Evolutionary conservation across 2,329 filamentous ascomycete genomes (phyloP), one percentile per base, ranked within the genome.

Genomic region (Talaromyces sp.): DNA sequence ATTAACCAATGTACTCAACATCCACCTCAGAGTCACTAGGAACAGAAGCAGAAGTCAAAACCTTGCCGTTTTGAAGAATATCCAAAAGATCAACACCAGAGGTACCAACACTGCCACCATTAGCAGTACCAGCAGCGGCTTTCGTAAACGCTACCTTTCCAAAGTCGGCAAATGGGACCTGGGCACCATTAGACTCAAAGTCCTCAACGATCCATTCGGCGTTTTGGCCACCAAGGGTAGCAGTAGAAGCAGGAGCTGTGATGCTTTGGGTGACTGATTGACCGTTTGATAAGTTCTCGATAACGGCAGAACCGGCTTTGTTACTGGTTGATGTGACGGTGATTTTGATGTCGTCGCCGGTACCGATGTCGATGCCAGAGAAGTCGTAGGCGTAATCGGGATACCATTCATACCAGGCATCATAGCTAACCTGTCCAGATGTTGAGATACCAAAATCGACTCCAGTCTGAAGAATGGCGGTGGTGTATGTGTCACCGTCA

Each of bases 131-230:
- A 10, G 74, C 73, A 43, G 71, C 71, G 3, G 73, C 73, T 22
- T 77, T 74, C 8, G 69, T 75, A 66, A 80, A 80, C 19, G 65
- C 75, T 10, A 85, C 77, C 5, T 73, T 78, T 15, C 79, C 79
- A 66, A 85, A 85, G 70, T 84, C 72, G 36, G 78, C 81, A 61
- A 85, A 76, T 0, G 78, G 70, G 3, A 85, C 81, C 61, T 82
- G 77, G 1, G 70, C 67, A 45, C 69, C 67, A 45, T 76, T 74
- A 2, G 72, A 68, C 66, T 80, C 74, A 68, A 83, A 85, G 65
- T 85, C 84, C 76, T 88, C 86, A 15, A 88, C 85, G 69, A 88
- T 88, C 85, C 86, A 89, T 72, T 88, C 86, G 11, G 85, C 86
- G 67, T 87, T 87, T 70, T 82, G 81, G 70, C 85, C 79, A 70